Percentiles rank a stretch among this genome's conserved stretches.
These are phyloP conservation scores for Mycena leptocephala DNA, from an alignment of 768 basidiomycete genomes.

Conservation along the genomic window DNA sequence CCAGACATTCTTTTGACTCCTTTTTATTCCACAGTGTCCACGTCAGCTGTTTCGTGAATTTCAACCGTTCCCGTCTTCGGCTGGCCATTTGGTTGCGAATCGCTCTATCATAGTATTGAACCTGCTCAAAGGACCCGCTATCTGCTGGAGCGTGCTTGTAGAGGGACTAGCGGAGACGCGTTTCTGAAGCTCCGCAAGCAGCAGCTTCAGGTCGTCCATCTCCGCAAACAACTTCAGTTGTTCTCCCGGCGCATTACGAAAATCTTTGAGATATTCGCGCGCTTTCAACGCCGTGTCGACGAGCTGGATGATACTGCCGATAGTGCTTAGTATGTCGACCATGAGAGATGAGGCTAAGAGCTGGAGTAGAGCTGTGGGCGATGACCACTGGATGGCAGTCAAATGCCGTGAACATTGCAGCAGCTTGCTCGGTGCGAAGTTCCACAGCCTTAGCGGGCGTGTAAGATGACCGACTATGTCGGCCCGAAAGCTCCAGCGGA, in stretches of 20 bases:
- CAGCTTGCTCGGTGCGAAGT: too few species aligned
- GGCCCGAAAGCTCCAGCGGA: too few species aligned
- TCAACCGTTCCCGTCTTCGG: background rate
- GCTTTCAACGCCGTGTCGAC: background rate
- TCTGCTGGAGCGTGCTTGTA: background rate
- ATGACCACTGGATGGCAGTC: too few species aligned
- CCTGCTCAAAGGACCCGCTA: background rate
- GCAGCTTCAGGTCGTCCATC: background rate
- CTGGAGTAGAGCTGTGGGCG: too few species aligned
- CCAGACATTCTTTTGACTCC: background rate
- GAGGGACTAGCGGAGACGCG: background rate
- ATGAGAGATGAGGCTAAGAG: too few species aligned
- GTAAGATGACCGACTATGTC: too few species aligned
- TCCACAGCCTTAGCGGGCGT: too few species aligned
- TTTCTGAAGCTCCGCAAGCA: background rate
- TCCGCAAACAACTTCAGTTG: background rate
- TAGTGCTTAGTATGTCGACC: background rate
- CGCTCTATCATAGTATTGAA: background rate
- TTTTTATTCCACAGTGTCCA: background rate
- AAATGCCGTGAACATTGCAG: too few species aligned
- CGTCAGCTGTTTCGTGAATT: background rate
- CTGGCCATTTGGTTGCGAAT: background rate
- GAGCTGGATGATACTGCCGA: background rate
- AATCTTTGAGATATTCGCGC: background rate
- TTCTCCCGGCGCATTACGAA: background rate